Base-by-base conservation (phyloP, 2,329 filamentous ascomycete genomes). In the Cladobotryum mycophilum region DNA sequence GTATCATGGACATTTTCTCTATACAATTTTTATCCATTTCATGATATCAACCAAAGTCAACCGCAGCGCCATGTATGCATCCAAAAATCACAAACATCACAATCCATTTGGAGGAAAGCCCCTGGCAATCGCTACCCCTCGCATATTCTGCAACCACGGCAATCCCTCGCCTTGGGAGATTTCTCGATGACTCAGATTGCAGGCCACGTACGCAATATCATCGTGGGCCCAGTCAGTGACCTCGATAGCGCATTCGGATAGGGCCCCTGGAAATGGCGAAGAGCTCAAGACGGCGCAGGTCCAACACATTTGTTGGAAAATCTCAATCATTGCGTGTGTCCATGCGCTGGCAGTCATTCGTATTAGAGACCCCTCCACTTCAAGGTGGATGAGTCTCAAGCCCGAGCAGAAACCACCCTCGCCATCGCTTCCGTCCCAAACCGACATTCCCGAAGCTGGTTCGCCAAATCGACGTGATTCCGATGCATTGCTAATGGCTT, bases 251-350 rank as follows among this genome's bases (percentile, higher is more conserved):
- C 63, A 63, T 46, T 69, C 67, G 0, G 64, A 66, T 0, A 67
- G 41, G 0, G 58, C 55, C 3, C 60, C 61, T 0, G 61, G 61
- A 44, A 69, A 65, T 0, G 67, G 67, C 1, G 67, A 68, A 1
- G 66, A 56, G 45, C 65, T 68, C 9, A 70, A 57, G 1, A 59
- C 58, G 1, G 67, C 66, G 22, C 65, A 69, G 1, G 60, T 63
- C 67, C 67, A 70, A 9, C 63, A 64, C 66, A 69, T 67, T 46
- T 68, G 66, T 42, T 69, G 66, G 3, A 69, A 59, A 2, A 69
- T 60, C 12, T 68, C 64, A 41, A 67, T 62, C 56, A 70, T 61
- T 2, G 61, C 64, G 30, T 65, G 63, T 0, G 63, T 61, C 66
- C 66, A 66, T 1, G 66, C 65, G 3, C 65, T 69, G 1, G 64